Evolutionary conservation across 768 basidiomycete species (phyloP), one percentile per base, ranked within the genome.

Genomic region (Mycena galericulata): DNA sequence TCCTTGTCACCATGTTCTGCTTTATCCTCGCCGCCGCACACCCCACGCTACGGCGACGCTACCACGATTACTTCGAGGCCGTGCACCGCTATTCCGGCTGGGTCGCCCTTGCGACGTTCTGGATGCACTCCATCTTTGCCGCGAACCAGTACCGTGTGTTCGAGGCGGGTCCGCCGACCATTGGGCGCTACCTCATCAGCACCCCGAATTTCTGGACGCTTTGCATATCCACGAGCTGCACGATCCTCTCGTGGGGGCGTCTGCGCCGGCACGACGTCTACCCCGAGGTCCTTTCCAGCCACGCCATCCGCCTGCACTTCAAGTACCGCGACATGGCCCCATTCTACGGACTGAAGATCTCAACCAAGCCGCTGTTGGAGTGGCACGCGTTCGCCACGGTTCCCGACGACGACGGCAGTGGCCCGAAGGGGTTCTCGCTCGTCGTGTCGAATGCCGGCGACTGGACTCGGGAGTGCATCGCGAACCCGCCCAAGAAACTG

Each of bases 401-500:
- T 12, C 68, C 62, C 10, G 68, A 69, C 62, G 68, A 69, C 34
- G 68, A 69, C 34, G 68, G 68, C 20, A 76, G 51, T 15, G 81
- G 79, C 45, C 76, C 78, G 50, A 80, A 79, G 54, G 84, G 83
- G 0, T 88, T 84, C 75, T 87, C 86, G 22, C 76, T 86, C 32
- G 84, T 89, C 14, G 85, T 88, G 11, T 86, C 86, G 7, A 82
- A 82, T 27, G 87, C 88, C 4, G 88, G 88, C 30, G 87, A 89
- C 72, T 88, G 88, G 88, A 89, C 88, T 1, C 75, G 69, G 57
- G 80, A 85, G 62, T 73, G 78, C 56, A 89, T 89, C 69, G 73
- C 60, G 15, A 81, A 86, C 57, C 87, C 88, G 6, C 86, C 87
- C 2, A 83, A 69, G 29, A 77, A 87, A 70, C 75, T 89, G 27